Evolutionary conservation across 2,329 filamentous ascomycete genomes (phyloP), one percentile per base, ranked within the genome.

Genomic region (Penicillium sp.): DNA sequence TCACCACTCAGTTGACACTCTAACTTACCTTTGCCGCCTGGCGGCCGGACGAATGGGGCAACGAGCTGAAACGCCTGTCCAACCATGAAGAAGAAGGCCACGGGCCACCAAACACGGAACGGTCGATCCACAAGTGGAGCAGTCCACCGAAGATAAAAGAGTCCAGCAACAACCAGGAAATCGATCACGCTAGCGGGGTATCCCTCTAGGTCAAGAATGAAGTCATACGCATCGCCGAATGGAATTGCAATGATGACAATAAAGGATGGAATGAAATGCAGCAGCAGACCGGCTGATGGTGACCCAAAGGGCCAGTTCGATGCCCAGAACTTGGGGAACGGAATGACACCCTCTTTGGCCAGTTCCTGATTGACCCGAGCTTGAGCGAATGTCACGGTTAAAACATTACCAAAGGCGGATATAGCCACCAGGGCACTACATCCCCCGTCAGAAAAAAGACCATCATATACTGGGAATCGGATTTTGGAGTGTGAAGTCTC

Each of bases 321-420:
- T 13, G 86, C 85, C 79, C 84, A 88, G 63, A 89, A 76, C 1
- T 78, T 74, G 0, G 85, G 86, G 56, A 84, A 86, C 0, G 87
- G 87, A 2, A 89, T 72, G n/a, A 89, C 79, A 27, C 86, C 86
- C 71, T 89, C 86, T 11, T 85, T 83, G 4, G 84, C 86, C 16
- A 88, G 81, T 69, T 88, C 86, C 70, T 87, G 87, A 0, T 87
- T 86, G 5, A 89, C 73, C 52, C 87, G 82, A 7, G 86, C 85
- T 71, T 89, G 86, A 0, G 86, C 86, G 73, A 89, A 89, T 60
- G 88, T 88, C 59, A 89, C 85, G 55, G 80, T 83, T 47, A 89
- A 77, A 14, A 89, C 84, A 63, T 89, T 89, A 27, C 86, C 87
- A 61, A 88, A 86, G 4, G 86, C 86, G 0, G 86, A 89, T 1